These are phyloP conservation scores for Benincasa hispida DNA, from an alignment of 306 rosid species.

Conservation along the genomic window DNA sequence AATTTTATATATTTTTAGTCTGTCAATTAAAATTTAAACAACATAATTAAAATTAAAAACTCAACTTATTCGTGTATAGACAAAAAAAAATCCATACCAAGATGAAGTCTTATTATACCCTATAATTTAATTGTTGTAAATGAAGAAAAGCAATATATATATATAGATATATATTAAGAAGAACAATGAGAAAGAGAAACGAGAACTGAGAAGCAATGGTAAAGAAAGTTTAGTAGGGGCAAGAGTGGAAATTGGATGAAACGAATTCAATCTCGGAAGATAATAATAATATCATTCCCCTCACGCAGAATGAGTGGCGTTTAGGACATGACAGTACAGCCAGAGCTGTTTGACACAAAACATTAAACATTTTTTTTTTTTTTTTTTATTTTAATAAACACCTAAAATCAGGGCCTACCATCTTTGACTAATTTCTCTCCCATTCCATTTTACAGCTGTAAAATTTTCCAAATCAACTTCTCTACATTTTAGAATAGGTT, in stretches of 20 bases:
- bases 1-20: too few relatives aligned
- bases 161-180: too few relatives aligned
- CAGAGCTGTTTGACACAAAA: constrained; percentile 59
- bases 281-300: background rate
- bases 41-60: too few relatives aligned
- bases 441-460: constrained; percentile 38
- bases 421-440: constrained; percentile 43
- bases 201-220: background rate
- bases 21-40: too few relatives aligned
- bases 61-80: too few relatives aligned
- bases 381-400: too few relatives aligned
- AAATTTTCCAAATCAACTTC: background rate
- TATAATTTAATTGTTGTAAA: too few relatives aligned
- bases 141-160: too few relatives aligned
- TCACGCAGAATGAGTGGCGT: constrained; percentile 22
- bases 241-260: background rate
- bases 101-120: too few relatives aligned
- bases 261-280: background rate
- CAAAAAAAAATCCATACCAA: too few relatives aligned
- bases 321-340: constrained; percentile 71
- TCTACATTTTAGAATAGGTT: too few relatives aligned
- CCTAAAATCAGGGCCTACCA: constrained; percentile 28
- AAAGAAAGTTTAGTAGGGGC: background rate
- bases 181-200: background rate
- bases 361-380: too few relatives aligned